Evolutionary conservation across 768 basidiomycete genomes (phyloP).

Genomic region (Amanita polypyramis): DNA sequence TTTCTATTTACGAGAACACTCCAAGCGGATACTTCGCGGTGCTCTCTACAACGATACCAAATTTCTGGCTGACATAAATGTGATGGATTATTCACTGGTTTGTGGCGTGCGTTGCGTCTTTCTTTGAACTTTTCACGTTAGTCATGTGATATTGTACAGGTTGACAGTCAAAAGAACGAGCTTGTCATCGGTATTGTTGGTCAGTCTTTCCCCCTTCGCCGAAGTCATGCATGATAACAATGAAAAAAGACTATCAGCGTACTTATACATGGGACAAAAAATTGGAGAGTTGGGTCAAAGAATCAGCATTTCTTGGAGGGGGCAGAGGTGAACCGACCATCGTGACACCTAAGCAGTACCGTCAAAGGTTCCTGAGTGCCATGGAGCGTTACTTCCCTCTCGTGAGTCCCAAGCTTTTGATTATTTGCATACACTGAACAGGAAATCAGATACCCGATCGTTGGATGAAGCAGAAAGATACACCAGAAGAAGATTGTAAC

Average conservation of each 20-base stretch:
- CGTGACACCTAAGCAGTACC: slow-evolving; percentile 91
- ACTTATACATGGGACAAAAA: slow-evolving; percentile 99
- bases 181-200: slow-evolving; percentile 97
- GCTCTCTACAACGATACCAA: slow-evolving; percentile 93
- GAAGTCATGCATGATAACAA: neutral
- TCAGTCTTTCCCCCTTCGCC: slow-evolving; percentile 26
- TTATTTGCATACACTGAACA: neutral
- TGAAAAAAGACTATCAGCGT: slow-evolving; percentile 71
- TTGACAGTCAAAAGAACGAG: slow-evolving; percentile 83
- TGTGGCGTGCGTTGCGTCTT: slow-evolving; percentile 44
- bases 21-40: slow-evolving; percentile 83
- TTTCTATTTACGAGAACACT: slow-evolving; percentile 93
- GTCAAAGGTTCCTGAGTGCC: slow-evolving; percentile 74
- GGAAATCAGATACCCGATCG: slow-evolving; percentile 65
- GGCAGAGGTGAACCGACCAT: slow-evolving; percentile 90
- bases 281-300: slow-evolving; percentile 97
- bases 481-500: slow-evolving; percentile 63
- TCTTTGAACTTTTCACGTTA: neutral
- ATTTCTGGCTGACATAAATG: slow-evolving; percentile 88
- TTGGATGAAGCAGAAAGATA: slow-evolving; percentile 83
- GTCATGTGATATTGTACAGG: slow-evolving; percentile 21
- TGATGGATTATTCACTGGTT: slow-evolving; percentile 96
- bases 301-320: slow-evolving; percentile 81
- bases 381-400: slow-evolving; percentile 88
- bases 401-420: slow-evolving; percentile 30